Base-by-base conservation (phyloP, 768 basidiomycete genomes). In the Xerocomellus dryophilus region DNA sequence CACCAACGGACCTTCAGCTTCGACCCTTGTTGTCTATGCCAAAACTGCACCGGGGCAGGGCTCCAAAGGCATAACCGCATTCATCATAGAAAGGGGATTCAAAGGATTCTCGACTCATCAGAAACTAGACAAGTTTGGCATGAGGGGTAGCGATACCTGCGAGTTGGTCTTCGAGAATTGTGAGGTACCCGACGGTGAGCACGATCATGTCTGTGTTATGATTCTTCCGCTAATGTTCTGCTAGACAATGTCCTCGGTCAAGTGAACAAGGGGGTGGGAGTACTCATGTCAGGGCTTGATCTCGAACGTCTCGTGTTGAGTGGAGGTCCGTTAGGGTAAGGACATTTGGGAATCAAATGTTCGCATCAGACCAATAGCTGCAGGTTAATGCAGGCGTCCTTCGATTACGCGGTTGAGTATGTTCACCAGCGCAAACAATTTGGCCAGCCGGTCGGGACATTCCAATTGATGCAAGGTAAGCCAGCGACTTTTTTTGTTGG, bases 361-460 rank as follows among this genome's bases (percentile, higher is more conserved):
- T 20, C 25, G 46, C 27, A 21, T 47, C 34, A 46, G 43, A 43
- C 60, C 34, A 43, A 59, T 47, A 41, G 35, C 21, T 36, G 12
- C 57, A 92, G 90, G 27, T 78, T 96, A 52, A 93, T 93, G 91
- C 93, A 95, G 70, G 86, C 91, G 8, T 92, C 95, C 5, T 93
- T 96, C 64, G 93, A 97, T 68, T 77, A 86, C 58, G 86, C 90
- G 10, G 78, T 93, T 8, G 86, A 88, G 64, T 97, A 97, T 67
- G 81, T 93, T n/a, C 95, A 98, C 66, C 86, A 94, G 51, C 81
- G 95, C 58, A 84, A 92, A 70, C 95, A 98, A 66, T 98, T 98
- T 61, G 91, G 87, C 35, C 82, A 83, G 63, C 84, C 87, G 10
- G 79, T 98, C 40, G 95, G 90, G 20, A 88, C 88, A 32, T 96